These are phyloP conservation scores for Geum urbanum DNA, from an alignment of 306 rosid genomes.

Conservation along the genomic window DNA sequence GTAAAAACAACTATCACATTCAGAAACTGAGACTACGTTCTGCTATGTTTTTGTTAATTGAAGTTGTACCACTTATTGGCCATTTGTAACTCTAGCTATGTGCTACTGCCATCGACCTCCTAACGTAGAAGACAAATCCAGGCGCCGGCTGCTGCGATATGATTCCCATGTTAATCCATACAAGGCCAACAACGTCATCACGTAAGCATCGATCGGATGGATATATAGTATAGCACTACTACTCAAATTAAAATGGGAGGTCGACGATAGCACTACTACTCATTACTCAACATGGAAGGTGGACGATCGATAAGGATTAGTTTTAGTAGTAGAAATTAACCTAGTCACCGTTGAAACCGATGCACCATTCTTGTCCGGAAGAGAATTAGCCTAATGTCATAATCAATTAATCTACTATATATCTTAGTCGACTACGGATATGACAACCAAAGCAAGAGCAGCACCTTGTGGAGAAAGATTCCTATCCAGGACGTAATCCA, in stretches of 20 bases:
- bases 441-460: neutral
- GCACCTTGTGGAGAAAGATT: constrained; percentile 11
- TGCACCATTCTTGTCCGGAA: neutral
- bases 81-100: neutral
- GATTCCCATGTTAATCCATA: neutral
- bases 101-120: neutral
- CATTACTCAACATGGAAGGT: too few relatives aligned
- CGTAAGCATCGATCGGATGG: neutral
- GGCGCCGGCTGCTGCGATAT: neutral
- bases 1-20: neutral
- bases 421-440: neutral
- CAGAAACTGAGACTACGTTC: neutral
- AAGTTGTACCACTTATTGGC: neutral
- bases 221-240: too few relatives aligned
- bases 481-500: neutral
- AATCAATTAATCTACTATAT: neutral
- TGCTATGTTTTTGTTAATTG: neutral
- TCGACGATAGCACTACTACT: too few relatives aligned
- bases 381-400: neutral
- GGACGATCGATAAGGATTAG: too few relatives aligned
- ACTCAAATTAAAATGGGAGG: too few relatives aligned
- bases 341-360: neutral
- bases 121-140: neutral
- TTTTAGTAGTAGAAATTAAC: neutral
- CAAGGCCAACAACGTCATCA: neutral